phyloP scores from a whole-genome alignment of 768 basidiomycete genomes.

The Mrakia hoshinonis region DNA sequence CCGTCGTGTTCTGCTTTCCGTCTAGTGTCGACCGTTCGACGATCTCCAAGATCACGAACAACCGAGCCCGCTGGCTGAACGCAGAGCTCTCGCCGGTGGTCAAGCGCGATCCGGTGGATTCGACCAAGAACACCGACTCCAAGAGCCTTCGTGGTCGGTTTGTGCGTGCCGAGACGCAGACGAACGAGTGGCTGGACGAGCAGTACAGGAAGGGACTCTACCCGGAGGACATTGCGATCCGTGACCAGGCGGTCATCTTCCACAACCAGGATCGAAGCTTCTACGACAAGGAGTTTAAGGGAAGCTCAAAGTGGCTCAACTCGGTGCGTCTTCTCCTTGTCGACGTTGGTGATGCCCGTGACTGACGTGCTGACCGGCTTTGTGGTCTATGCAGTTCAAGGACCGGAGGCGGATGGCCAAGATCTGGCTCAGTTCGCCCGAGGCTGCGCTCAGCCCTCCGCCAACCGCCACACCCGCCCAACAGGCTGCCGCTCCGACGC shows the following conservation, averaged over 20 bases:
- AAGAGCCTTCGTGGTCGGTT: not conserved
- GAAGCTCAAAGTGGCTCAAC: not conserved
- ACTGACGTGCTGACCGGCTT: not conserved
- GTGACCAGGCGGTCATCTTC: not conserved
- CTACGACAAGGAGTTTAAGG: slow-evolving; percentile 5
- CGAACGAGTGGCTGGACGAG: slow-evolving; percentile 9
- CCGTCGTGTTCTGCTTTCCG: not conserved
- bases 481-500: not conserved
- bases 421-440: not conserved
- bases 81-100: not conserved
- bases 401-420: not conserved
- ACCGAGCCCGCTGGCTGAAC: slow-evolving; percentile 5
- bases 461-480: no score
- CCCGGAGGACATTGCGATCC: not conserved
- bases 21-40: slow-evolving; percentile 7
- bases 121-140: not conserved
- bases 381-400: not conserved
- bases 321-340: not conserved
- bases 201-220: not conserved
- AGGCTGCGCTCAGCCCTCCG: not conserved
- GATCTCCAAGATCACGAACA: slow-evolving; percentile 4
- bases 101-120: not conserved
- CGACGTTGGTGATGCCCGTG: no score
- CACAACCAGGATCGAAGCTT: not conserved
- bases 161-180: slow-evolving; percentile 1